Percentiles rank a stretch among this genome's conserved stretches.
Conservation (phyloP, 495 filamentous ascomycete genomes). For the Xylaria scruposa region DNA sequence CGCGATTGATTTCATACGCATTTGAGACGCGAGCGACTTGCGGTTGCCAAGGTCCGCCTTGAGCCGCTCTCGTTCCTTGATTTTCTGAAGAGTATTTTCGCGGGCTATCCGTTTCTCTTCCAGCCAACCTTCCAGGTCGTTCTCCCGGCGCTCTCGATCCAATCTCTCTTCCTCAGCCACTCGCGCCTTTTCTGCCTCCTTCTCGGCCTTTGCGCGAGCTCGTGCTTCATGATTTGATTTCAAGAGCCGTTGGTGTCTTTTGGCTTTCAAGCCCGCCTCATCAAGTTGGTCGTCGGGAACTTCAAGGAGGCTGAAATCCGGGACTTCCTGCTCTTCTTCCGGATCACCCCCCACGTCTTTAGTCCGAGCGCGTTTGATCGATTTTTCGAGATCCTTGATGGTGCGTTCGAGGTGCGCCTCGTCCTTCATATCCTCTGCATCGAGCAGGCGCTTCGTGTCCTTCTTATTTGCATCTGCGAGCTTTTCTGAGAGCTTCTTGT, state of each 20-base stretch:
- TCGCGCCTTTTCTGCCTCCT: constrained; percentile 86
- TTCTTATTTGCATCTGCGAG: constrained; percentile 79
- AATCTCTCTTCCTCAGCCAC: constrained; percentile 79
- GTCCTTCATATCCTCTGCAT: constrained; percentile 89
- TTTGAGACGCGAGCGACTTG: constrained; percentile 92
- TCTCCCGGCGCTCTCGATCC: constrained; percentile 83
- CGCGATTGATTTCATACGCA: constrained; percentile 98
- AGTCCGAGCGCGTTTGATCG: constrained; percentile 84
- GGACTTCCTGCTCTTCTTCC: constrained; percentile 74
- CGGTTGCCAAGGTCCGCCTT: constrained; percentile 93
- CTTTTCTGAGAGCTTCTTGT: constrained; percentile 75
- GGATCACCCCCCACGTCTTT: constrained; percentile 89
- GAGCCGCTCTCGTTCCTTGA: constrained; percentile 90
- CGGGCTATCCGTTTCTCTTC: constrained; percentile 77
- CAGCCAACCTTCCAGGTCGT: constrained; percentile 87
- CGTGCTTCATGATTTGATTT: constrained; percentile 94
- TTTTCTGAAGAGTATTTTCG: constrained; percentile 74
- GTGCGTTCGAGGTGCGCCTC: constrained; percentile 79
- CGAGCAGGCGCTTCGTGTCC: constrained; percentile 81
- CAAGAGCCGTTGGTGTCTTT: constrained; percentile 87
- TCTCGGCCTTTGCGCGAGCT: constrained; percentile 90
- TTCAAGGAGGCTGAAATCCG: constrained; percentile 86
- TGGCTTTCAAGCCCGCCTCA: constrained; percentile 86
- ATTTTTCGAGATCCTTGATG: constrained; percentile 86
- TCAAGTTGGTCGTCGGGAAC: constrained; percentile 90